Conservation (phyloP, 208 protist genomes). For the Angomonas deanei region DNA sequence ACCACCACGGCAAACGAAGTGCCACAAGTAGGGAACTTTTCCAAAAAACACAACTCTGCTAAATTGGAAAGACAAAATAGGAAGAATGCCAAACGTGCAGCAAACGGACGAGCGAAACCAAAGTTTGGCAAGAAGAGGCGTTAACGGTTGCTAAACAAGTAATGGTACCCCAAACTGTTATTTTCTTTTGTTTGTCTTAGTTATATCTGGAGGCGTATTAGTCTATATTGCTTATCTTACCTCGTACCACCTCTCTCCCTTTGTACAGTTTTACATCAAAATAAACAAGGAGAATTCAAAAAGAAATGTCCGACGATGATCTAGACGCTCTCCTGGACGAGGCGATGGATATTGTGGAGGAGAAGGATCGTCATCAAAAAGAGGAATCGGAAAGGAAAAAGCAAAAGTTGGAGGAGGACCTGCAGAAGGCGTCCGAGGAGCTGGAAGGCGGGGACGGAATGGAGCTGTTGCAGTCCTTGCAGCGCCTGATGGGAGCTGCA, state of each 20-base stretch:
- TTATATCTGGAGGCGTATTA: background rate
- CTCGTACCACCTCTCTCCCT: too few species aligned
- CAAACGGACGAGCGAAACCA: too few species aligned
- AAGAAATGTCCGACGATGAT: slow-evolving; percentile 39
- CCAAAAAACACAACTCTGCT: too few species aligned
- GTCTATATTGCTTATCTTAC: too few species aligned
- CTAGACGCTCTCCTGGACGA: slow-evolving; percentile 79
- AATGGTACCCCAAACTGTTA: background rate
- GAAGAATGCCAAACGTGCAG: too few species aligned
- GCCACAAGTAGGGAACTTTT: too few species aligned
- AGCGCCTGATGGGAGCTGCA: slow-evolving; percentile 21
- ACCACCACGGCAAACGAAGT: too few species aligned
- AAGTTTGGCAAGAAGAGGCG: too few species aligned
- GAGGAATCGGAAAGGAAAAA: slow-evolving; percentile 44
- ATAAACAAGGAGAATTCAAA: too few species aligned
- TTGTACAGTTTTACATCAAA: too few species aligned
- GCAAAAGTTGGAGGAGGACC: slow-evolving; percentile 40
- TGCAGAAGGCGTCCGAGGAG: slow-evolving; percentile 37
- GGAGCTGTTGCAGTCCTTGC: slow-evolving; percentile 35
- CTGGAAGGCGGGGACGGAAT: slow-evolving; percentile 11
- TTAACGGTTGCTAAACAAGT: too few species aligned
- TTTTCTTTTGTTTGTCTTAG: background rate
- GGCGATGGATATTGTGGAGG: slow-evolving; percentile 70
- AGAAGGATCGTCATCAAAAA: slow-evolving; percentile 64
- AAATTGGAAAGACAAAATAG: too few species aligned